Evolutionary conservation across 768 basidiomycete genomes (phyloP).

Genomic region (Kwoniella dendrophila): DNA sequence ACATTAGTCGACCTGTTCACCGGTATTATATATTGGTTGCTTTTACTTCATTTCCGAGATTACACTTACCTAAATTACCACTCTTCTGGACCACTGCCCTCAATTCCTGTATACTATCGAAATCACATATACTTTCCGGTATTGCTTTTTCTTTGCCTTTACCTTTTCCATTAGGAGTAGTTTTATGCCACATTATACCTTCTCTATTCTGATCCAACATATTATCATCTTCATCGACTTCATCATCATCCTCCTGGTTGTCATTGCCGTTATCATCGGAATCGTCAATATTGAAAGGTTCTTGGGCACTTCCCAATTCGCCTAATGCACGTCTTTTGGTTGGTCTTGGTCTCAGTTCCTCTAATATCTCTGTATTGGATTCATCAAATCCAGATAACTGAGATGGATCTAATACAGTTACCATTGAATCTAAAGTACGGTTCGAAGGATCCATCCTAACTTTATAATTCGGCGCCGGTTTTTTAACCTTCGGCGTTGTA

Average conservation of each 20-base stretch:
- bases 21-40: background rate
- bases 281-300: conserved; percentile 61
- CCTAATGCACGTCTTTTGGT: conserved; percentile 28
- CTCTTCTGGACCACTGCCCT: conserved; percentile 65
- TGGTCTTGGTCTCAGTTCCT: conserved; percentile 26
- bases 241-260: conserved; percentile 37
- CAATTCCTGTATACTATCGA: conserved; percentile 73
- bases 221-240: conserved; percentile 13
- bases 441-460: conserved; percentile 84
- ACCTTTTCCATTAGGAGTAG: conserved; percentile 4
- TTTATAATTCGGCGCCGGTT: conserved; percentile 73
- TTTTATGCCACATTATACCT: too few species aligned
- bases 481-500: conserved; percentile 15
- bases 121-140: conserved; percentile 71
- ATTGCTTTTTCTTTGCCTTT: conserved; percentile 56
- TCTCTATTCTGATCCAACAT: background rate
- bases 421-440: conserved; percentile 93
- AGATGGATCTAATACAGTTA: conserved; percentile 67
- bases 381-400: conserved; percentile 48
- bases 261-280: conserved; percentile 33
- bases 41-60: background rate
- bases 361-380: background rate
- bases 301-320: conserved; percentile 24
- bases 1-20: too few species aligned
- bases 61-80: conserved; percentile 69